phyloP scores from a whole-genome alignment of 2,329 filamentous ascomycete genomes.

The Boeremia lycopersici region DNA sequence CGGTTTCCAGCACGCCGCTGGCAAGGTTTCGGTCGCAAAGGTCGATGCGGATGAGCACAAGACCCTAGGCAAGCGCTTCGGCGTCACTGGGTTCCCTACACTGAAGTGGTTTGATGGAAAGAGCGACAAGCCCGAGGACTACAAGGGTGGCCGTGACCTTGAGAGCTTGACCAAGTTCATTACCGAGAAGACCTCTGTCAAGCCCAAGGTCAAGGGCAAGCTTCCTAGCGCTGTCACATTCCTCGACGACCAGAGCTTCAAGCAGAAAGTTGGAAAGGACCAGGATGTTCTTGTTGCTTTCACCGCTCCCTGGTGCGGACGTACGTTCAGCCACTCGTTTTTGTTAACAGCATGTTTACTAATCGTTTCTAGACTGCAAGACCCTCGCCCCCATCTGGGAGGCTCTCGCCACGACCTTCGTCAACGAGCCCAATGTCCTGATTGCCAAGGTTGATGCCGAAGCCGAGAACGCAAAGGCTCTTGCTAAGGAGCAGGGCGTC shows the following conservation, averaged over 20 bases:
- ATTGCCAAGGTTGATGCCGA: conserved; percentile 97
- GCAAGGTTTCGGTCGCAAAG: conserved; percentile 87
- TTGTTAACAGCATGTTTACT: conserved; percentile 1
- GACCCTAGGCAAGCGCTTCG: conserved; percentile 81
- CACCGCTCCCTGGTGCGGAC: conserved; percentile 97
- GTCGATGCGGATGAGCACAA: conserved; percentile 93
- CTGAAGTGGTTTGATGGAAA: conserved; percentile 98
- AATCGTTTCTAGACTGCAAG: conserved; percentile 81
- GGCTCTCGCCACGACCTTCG: conserved; percentile 80
- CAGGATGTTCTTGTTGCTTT: conserved; percentile 95
- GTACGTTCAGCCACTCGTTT: conserved; percentile 63
- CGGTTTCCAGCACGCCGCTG: conserved; percentile 73
- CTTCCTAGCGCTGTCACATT: conserved; percentile 77
- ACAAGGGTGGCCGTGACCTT: conserved; percentile 83
- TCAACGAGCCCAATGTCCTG: conserved; percentile 75
- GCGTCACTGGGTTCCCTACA: conserved; percentile 93
- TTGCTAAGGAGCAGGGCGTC: conserved; percentile 76
- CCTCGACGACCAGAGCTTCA: conserved; percentile 81
- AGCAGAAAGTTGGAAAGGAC: conserved; percentile 76
- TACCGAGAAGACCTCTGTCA: conserved; percentile 82
- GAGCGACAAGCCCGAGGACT: conserved; percentile 82
- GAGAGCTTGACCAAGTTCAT: conserved; percentile 85
- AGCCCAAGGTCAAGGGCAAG: conserved; percentile 75
- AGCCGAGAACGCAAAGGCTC: conserved; percentile 79
- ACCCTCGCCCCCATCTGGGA: conserved; percentile 90